These are phyloP conservation scores for Myxozyma lipomycoides DNA, from an alignment of 805 yeast genomes.

Conservation along the genomic window DNA sequence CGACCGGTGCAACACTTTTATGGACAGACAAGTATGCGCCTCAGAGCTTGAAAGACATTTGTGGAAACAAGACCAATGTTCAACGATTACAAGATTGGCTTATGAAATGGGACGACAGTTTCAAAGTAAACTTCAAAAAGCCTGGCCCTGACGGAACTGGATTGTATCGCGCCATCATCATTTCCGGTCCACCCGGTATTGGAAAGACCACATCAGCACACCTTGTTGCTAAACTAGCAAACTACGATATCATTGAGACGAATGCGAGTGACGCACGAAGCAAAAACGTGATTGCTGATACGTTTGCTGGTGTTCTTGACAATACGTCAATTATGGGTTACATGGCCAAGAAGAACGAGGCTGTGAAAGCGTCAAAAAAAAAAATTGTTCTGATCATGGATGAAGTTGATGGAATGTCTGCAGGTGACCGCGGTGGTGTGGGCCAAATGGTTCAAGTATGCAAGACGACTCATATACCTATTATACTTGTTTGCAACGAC, in stretches of 20 bases:
- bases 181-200: conserved; percentile 91
- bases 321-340: conserved; percentile 82
- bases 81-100: conserved; percentile 70
- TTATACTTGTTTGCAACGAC: conserved; percentile 92
- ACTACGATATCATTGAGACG: conserved; percentile 76
- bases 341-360: conserved; percentile 44
- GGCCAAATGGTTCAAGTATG: conserved; percentile 89
- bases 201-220: conserved; percentile 94
- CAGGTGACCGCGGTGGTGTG: conserved; percentile 98
- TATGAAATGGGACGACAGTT: conserved; percentile 60
- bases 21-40: conserved; percentile 98
- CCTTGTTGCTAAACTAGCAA: conserved; percentile 70
- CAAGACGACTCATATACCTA: conserved; percentile 69
- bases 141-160: conserved; percentile 65
- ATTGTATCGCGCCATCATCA: conserved; percentile 71
- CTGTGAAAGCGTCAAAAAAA: conserved; percentile 39
- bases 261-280: conserved; percentile 90
- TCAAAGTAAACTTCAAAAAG: conserved; percentile 52
- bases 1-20: conserved; percentile 39
- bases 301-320: conserved; percentile 64
- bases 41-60: conserved; percentile 62
- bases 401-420: conserved; percentile 99
- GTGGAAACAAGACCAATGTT: conserved; percentile 84
- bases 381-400: conserved; percentile 88
- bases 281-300: conserved; percentile 65